Evolutionary conservation across 345 rosid genomes (phyloP).

Genomic region (Geranium rotundifolium): DNA sequence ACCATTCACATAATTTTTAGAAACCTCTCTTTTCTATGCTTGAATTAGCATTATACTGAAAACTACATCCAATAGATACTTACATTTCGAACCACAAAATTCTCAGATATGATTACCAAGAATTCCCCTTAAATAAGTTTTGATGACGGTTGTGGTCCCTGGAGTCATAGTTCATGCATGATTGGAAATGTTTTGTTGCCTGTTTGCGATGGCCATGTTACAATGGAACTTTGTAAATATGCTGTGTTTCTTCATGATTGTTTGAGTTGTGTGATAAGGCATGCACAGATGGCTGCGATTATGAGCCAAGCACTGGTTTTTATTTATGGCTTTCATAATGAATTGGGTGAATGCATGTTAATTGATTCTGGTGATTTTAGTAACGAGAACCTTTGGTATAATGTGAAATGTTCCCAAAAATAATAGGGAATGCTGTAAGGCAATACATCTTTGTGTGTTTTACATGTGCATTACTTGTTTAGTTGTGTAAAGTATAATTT

Average conservation of each 20-base stretch:
- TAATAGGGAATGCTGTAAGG: neutral
- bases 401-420: neutral
- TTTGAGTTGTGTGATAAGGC: neutral
- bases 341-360: too few species aligned
- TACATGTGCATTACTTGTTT: neutral
- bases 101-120: neutral
- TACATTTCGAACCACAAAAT: neutral
- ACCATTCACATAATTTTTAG: neutral
- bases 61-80: neutral
- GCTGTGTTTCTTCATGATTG: neutral
- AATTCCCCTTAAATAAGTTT: too few species aligned
- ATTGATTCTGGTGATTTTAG: too few species aligned
- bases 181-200: neutral
- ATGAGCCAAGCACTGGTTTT: too few species aligned
- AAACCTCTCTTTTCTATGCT: neutral
- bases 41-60: neutral
- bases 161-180: neutral
- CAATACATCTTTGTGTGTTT: neutral
- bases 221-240: too few species aligned
- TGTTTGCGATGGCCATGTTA: neutral
- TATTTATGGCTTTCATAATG: too few species aligned
- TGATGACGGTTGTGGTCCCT: too few species aligned
- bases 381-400: neutral
- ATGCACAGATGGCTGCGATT: too few species aligned
- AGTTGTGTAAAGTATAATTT: neutral